Conservation (phyloP, 192 early-diverging fungal species). For the Gigaspora rosea region DNA sequence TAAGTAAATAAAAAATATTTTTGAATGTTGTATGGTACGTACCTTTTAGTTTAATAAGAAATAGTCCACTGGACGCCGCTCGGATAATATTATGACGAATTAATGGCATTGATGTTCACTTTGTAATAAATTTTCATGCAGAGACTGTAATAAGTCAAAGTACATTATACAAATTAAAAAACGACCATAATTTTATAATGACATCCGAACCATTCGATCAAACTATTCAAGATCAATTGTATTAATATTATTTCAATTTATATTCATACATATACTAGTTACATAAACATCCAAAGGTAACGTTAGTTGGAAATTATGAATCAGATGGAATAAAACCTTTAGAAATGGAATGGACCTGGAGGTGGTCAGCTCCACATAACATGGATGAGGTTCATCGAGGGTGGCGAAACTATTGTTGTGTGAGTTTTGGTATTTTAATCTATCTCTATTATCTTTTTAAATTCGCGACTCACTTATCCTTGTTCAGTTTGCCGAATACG, state of each 20-base stretch:
- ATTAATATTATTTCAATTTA: no score
- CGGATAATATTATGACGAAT: no score
- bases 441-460: not conserved
- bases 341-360: slow-evolving; percentile 30
- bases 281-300: slow-evolving; percentile 30
- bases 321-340: slow-evolving; percentile 1
- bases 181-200: no score
- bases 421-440: not conserved
- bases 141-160: no score
- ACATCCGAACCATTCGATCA: no score
- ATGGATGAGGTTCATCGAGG: slow-evolving; percentile 31
- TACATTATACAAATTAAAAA: no score
- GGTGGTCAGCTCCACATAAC: slow-evolving; percentile 29
- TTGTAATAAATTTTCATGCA: no score
- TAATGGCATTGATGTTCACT: no score
- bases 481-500: slow-evolving; percentile 33
- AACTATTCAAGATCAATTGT: no score
- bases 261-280: not conserved
- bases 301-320: slow-evolving; percentile 11
- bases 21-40: not conserved
- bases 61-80: no score
- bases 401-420: slow-evolving; percentile 35
- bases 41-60: not conserved
- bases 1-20: not conserved
- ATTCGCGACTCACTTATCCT: not conserved